Evolutionary conservation across 768 basidiomycete genomes (phyloP), one percentile per base, ranked within the genome.

Genomic region (Candolleomyces aberdarensis): DNA sequence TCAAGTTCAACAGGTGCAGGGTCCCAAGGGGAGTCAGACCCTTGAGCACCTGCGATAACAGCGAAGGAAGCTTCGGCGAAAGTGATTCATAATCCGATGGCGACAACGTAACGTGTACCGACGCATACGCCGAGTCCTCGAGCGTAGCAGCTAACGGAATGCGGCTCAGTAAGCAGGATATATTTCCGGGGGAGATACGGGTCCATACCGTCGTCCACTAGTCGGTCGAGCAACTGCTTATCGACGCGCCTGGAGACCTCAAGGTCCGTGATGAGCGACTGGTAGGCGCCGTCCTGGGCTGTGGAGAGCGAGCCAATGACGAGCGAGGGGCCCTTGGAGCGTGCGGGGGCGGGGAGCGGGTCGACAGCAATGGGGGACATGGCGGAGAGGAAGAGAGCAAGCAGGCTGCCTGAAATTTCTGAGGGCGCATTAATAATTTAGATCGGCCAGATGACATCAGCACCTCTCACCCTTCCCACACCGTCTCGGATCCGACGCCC

Each of bases 221-320:
- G 75, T 62, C 94, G 80, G 71, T 96, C 93, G 31, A 94, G 75
- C 77, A 95, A 85, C 69, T 93, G 87, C 67, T 83, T 87, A 66
- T 95, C 92, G 32, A 92, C 86, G 39, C 75, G 68, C 63, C 80
- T 73, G 17, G 77, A 79, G 60, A 72, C 72, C 71, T 85, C 83
- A 60, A 93, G 75, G 64, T 80, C 77, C 7, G 84, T 79, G 56
- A 92, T 80, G 62, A 92, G 75, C 1, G 81, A 72, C 71, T 94
- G 91, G 70, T 93, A 94, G 70, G 80, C 82, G 36, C 93, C 94
- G 68, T 92, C 85, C 70, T 85, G 82, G 3, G 92, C 93, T 0
- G 92, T 90, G 3, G 81, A 76, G 19, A 88, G 83, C 8, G 92
- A 92, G 58, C 93, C 91, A 63, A 96, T 85, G 56, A 83, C 89